Base-by-base conservation (phyloP, 352 stramenopile genomes). In the Globisporangium orthogonon region DNA sequence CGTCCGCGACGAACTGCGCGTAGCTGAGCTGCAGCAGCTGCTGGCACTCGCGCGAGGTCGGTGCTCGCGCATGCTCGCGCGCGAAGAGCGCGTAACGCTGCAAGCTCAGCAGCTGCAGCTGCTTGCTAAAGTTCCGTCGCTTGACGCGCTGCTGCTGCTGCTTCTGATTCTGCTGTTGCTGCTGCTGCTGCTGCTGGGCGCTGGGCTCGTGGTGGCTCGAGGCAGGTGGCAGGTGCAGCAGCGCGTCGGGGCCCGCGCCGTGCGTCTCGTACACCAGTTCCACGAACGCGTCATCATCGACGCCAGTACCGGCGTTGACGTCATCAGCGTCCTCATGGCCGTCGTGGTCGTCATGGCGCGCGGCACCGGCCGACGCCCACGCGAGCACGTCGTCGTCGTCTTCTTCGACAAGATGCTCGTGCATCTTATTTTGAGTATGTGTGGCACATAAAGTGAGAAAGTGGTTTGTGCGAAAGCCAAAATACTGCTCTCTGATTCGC, bases 61-160 rank as follows among this genome's bases (percentile, higher is more conserved):
- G 73, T 4, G 87, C 72, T 29, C 58, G 62, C 0, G 63, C 67
- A 10, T 72, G 63, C 7, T 67, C 59, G 5, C 68, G 67, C 29
- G 66, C 61, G 40, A 73, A 69, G 40, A 73, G 64, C 5, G 73
- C 79, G 54, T 89, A 89, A 4, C 71, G 65, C 61, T 82, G 64
- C 9, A 89, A 71, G 59, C 76, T 74, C 28, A 83, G 50, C 39
- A 87, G 62, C 58, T 89, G 79, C 10, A 89, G 59, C 51, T 75
- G 59, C 56, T 89, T 87, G 60, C 75, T 87, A 50, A 87, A 77
- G 68, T 86, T 87, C 52, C 81, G 86, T 43, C 79, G 76, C 62
- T 89, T 89, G 30, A 71, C 61, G 9, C 74, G 59, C 51, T 67
- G 61, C 0, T 63, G 57, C 17, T 70, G 53, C 39, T 54, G 58